phyloP scores from a whole-genome alignment of 2,329 filamentous ascomycete genomes.

The Penicillium sp. region DNA sequence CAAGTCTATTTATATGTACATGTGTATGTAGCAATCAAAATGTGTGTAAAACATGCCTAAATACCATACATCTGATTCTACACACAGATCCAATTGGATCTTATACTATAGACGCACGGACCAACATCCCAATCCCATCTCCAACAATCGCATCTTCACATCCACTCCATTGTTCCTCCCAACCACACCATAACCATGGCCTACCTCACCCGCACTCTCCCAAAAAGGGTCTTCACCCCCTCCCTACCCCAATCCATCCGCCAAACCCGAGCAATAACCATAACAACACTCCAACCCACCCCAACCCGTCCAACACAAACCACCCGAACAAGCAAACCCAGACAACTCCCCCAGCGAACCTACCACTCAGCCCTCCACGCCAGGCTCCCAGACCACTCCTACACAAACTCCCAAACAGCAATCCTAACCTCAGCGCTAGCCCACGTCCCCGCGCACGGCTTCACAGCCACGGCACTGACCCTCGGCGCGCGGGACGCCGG shows the following conservation, averaged over 20 bases:
- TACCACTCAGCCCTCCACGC: slow-evolving; percentile 72
- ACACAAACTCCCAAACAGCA: slow-evolving; percentile 55
- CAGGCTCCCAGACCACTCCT: slow-evolving; percentile 49
- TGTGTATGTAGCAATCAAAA: neutral
- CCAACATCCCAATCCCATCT: slow-evolving; percentile 4
- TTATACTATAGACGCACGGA: slow-evolving; percentile 3
- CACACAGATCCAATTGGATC: neutral
- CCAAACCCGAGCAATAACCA: neutral
- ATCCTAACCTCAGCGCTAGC: slow-evolving; percentile 74
- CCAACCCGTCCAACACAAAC: neutral
- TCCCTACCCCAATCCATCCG: neutral
- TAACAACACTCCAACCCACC: neutral
- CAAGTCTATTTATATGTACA: too few species aligned
- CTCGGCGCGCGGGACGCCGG: slow-evolving; percentile 75
- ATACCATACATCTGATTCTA: too few species aligned
- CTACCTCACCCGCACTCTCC: slow-evolving; percentile 7
- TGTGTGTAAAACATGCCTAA: neutral
- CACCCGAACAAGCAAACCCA: neutral
- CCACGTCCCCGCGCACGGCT: slow-evolving; percentile 74
- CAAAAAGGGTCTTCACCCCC: slow-evolving; percentile 1
- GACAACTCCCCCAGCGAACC: slow-evolving; percentile 19
- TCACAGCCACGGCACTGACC: slow-evolving; percentile 63
- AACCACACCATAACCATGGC: slow-evolving; percentile 7
- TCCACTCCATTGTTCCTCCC: neutral
- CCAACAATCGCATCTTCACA: neutral